These are phyloP conservation scores for Paxillus rubicundulus DNA, from an alignment of 768 basidiomycete genomes.

Conservation along the genomic window DNA sequence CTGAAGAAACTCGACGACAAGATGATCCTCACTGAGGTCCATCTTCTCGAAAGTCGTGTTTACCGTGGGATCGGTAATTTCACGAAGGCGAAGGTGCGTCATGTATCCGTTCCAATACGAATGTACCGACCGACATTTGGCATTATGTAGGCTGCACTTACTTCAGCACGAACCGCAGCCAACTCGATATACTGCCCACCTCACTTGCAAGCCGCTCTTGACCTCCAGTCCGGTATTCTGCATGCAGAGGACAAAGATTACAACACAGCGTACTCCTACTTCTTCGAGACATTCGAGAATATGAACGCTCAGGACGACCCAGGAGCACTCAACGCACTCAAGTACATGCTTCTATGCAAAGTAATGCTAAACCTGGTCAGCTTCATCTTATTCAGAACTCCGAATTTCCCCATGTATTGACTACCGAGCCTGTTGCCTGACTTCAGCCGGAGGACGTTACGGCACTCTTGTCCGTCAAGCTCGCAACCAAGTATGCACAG, in stretches of 20 bases:
- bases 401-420: background rate
- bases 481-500: conserved; percentile 84
- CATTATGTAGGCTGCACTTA: conserved; percentile 67
- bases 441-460: conserved; percentile 90
- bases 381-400: conserved; percentile 8
- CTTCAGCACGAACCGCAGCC: conserved; percentile 88
- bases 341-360: conserved; percentile 98
- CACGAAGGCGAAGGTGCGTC: conserved; percentile 78
- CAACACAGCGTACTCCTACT: conserved; percentile 95
- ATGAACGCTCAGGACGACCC: conserved; percentile 75
- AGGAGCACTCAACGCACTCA: conserved; percentile 76
- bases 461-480: conserved; percentile 80
- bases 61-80: conserved; percentile 89
- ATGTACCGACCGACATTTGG: background rate
- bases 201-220: conserved; percentile 56
- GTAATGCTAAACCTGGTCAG: conserved; percentile 94
- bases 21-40: conserved; percentile 95
- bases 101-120: background rate
- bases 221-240: conserved; percentile 74
- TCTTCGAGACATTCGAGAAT: conserved; percentile 95
- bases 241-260: conserved; percentile 99
- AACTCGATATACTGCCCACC: conserved; percentile 94
- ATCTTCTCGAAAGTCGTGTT: conserved; percentile 88
- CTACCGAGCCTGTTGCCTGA: background rate
- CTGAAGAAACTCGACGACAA: conserved; percentile 95